Evolutionary conservation across 371 early-diverging fungal species (phyloP), one percentile per base, ranked within the genome.

Genomic region (Aphelidium insulamus): DNA sequence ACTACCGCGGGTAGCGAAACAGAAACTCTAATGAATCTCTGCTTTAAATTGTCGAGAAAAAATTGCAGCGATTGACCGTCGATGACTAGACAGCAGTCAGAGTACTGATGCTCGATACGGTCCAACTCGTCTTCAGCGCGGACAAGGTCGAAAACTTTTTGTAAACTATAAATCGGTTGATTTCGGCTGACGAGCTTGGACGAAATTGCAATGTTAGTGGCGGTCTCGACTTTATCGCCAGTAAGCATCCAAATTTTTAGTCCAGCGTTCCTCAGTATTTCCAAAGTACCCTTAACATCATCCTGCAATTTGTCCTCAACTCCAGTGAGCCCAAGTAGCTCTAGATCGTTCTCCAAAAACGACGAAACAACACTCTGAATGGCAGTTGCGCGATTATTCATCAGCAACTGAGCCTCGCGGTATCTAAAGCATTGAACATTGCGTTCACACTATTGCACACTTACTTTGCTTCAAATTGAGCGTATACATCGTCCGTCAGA

Each of bases 211-310:
- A 98, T 87, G 49, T 84, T 86, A 1, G 77, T 88, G n/a, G 99
- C 99, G 2, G 99, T 99, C 59, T 98, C 99, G 40, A 92, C 82
- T 48, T 99, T 99, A 53, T 99, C 99, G 18, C 99, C 97, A 0
- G 99, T 99, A 34, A 99, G 60, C 97, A 99, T 97, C 99, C 99
- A 99, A 14, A 97, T 77, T 48, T 77, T 82, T 34, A 99, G 47
- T 7, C 92, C 97, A 12, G 99, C 98, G 52, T 94, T 84, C 35
- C 90, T 66, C 41, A 99, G 57, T 14, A 69, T 56, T 54, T 95
- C 95, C 12, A 99, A 48, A 2, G 97, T 94, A 11, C 65, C 58
- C 36, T 77, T 81, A 27, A 98, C 97, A 22, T 77, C 78, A 45
- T 94, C 92, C 50, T 95, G 97, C 28, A 99, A 62, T 46, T 85